phyloP scores from a whole-genome alignment of 2,329 filamentous ascomycete species.

The Zasmidium citrigriseum region DNA sequence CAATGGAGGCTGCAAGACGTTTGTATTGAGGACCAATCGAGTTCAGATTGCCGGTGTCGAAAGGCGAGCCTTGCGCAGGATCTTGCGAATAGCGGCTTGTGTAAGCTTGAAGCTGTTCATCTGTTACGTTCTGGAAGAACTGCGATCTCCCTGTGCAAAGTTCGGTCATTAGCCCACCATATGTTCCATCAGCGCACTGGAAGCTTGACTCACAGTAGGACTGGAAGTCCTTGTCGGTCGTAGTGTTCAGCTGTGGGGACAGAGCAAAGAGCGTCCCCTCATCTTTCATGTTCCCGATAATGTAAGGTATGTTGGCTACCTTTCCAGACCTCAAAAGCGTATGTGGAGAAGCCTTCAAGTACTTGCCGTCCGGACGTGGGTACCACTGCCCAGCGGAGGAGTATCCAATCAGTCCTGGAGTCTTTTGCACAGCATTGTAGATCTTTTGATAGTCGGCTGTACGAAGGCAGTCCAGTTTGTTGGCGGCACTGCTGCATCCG shows the following conservation, averaged over 20 bases:
- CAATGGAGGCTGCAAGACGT: constrained; percentile 69
- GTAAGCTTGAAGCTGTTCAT: constrained; percentile 37
- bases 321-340: constrained; percentile 6
- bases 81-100: constrained; percentile 36
- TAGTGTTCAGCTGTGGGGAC: constrained; percentile 11
- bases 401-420: constrained; percentile 9
- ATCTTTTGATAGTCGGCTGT: constrained; percentile 43
- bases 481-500: constrained; percentile 27
- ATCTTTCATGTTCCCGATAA: constrained; percentile 17
- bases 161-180: background rate
- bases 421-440: constrained; percentile 8
- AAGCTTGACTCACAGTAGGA: constrained; percentile 16
- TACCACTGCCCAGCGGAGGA: constrained; percentile 3
- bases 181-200: too few relatives aligned
- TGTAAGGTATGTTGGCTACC: constrained; percentile 11
- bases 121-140: constrained; percentile 57
- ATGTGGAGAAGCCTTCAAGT: constrained; percentile 7
- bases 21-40: constrained; percentile 78
- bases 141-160: background rate
- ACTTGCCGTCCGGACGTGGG: constrained; percentile 11
- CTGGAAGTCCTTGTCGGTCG: constrained; percentile 10
- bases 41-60: constrained; percentile 68
- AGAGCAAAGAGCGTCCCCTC: constrained; percentile 3
- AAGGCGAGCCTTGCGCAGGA: constrained; percentile 66
- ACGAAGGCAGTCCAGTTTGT: constrained; percentile 54